Percentiles rank a stretch among this genome's conserved stretches.
phyloP scores from a whole-genome alignment of 2,329 filamentous ascomycete species.

The Penicillium crustosum region DNA sequence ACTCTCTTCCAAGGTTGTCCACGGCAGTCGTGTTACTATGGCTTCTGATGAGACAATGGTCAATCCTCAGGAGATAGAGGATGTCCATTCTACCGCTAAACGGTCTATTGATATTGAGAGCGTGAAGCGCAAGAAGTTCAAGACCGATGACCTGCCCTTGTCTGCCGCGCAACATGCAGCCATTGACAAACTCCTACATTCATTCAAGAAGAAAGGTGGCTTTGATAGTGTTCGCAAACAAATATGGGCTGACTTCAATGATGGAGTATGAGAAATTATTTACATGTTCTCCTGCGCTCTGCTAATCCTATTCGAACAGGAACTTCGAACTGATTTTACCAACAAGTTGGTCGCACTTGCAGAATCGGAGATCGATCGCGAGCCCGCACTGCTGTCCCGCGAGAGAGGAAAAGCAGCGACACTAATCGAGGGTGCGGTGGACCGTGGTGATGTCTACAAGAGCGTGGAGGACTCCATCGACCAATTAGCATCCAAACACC shows the following conservation, averaged over 20 bases:
- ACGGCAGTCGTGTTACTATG: conserved; percentile 5
- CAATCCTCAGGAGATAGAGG: conserved; percentile 33
- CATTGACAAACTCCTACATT: conserved; percentile 61
- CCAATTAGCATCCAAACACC: conserved; percentile 53
- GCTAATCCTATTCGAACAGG: conserved; percentile 37
- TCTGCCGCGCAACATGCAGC: conserved; percentile 57
- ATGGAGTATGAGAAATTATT: conserved; percentile 46
- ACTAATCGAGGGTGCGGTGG: conserved; percentile 63
- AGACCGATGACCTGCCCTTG: conserved; percentile 61
- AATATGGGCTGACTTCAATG: conserved; percentile 59
- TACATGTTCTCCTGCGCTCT: not conserved
- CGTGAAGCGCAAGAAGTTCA: conserved; percentile 52
- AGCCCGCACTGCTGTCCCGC: conserved; percentile 60
- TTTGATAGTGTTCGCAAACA: conserved; percentile 63
- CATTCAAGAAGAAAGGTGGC: conserved; percentile 66
- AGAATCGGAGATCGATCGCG: conserved; percentile 61
- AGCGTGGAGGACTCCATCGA: conserved; percentile 57
- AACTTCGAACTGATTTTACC: conserved; percentile 54
- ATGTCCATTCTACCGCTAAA: conserved; percentile 30
- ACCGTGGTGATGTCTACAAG: conserved; percentile 62
- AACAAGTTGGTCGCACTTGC: conserved; percentile 55
- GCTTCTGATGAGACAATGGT: conserved; percentile 29
- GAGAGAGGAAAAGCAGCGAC: conserved; percentile 63
- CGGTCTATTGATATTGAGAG: conserved; percentile 36
- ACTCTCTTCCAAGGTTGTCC: conserved; percentile 17